Conservation (phyloP, 371 early-diverging fungal genomes). For the Rhizopus delemar region DNA sequence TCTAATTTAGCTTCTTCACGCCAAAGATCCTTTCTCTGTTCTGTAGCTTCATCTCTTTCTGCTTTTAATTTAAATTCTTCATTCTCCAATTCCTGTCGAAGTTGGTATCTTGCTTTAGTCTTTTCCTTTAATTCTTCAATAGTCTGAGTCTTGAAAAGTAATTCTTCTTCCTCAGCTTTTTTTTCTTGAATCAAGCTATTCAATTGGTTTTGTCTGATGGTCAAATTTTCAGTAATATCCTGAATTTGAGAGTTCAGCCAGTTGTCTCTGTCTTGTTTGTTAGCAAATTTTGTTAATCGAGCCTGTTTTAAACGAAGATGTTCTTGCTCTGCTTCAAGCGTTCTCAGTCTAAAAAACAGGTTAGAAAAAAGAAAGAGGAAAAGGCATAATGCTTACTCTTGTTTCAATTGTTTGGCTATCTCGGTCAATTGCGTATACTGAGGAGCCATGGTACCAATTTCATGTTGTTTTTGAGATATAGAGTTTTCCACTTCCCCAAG, state of each 20-base stretch:
- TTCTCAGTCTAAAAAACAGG: constrained; percentile 22
- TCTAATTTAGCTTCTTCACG: constrained; percentile 84
- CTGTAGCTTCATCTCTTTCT: constrained; percentile 67
- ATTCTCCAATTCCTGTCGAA: constrained; percentile 34
- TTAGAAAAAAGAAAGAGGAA: neutral
- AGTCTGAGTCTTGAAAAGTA: constrained; percentile 34
- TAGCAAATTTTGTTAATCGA: constrained; percentile 73
- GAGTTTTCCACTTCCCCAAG: constrained; percentile 54
- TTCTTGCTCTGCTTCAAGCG: constrained; percentile 52
- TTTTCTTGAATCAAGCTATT: constrained; percentile 37
- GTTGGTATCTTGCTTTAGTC: constrained; percentile 38
- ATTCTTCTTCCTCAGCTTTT: constrained; percentile 16
- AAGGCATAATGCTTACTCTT: constrained; percentile 40
- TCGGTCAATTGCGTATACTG: constrained; percentile 50
- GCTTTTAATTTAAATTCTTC: constrained; percentile 28
- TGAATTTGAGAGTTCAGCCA: constrained; percentile 75
- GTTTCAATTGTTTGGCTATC: constrained; percentile 45
- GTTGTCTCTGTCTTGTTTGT: constrained; percentile 70
- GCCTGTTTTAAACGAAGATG: constrained; percentile 83
- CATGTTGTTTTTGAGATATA: constrained; percentile 57
- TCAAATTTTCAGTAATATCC: constrained; percentile 56
- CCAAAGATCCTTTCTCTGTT: constrained; percentile 86
- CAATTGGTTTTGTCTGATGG: constrained; percentile 54
- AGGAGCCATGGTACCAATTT: constrained; percentile 57
- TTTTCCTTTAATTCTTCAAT: constrained; percentile 50